These are phyloP conservation scores for Schizochytrium sp. DNA, from an alignment of 108 stramenopile species.

Conservation along the genomic window DNA sequence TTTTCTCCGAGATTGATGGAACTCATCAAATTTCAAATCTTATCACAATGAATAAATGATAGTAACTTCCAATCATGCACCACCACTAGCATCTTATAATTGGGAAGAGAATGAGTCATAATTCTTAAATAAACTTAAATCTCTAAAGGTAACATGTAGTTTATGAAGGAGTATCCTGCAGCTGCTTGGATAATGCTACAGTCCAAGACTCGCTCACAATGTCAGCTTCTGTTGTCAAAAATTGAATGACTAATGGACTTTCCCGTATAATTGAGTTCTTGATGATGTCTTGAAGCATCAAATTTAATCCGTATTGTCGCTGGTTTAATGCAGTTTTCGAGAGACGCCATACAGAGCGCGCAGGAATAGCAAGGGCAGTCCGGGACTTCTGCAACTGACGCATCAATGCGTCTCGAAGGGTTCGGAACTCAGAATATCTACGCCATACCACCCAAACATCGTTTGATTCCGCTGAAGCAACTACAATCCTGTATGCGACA, in stretches of 20 bases:
- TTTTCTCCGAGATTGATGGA: no score
- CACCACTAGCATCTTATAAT: no score
- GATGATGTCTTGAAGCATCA: constrained; percentile 22
- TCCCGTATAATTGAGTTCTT: not conserved
- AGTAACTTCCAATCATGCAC: no score
- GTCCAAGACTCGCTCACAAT: not conserved
- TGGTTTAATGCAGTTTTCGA: constrained; percentile 38
- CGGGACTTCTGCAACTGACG: constrained; percentile 35
- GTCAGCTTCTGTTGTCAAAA: constrained; percentile 20
- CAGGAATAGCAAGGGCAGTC: constrained; percentile 15
- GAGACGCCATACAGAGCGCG: constrained; percentile 28
- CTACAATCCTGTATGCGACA: constrained; percentile 4
- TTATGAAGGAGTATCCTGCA: no score
- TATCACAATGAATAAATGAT: no score
- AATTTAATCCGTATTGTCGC: constrained; percentile 34
- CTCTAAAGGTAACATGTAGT: no score
- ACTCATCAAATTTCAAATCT: no score
- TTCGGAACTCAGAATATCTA: constrained; percentile 45
- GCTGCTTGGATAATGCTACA: no score
- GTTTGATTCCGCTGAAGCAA: constrained; percentile 35
- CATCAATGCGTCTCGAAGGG: constrained; percentile 38
- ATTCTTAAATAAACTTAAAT: no score
- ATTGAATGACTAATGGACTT: not conserved
- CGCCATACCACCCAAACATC: constrained; percentile 15
- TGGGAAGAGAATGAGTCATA: no score